A percentile compares a stretch with the other conserved stretches of the same genome.
Conservation (phyloP, 805 yeast genomes). For the Candida endomychidarum region DNA sequence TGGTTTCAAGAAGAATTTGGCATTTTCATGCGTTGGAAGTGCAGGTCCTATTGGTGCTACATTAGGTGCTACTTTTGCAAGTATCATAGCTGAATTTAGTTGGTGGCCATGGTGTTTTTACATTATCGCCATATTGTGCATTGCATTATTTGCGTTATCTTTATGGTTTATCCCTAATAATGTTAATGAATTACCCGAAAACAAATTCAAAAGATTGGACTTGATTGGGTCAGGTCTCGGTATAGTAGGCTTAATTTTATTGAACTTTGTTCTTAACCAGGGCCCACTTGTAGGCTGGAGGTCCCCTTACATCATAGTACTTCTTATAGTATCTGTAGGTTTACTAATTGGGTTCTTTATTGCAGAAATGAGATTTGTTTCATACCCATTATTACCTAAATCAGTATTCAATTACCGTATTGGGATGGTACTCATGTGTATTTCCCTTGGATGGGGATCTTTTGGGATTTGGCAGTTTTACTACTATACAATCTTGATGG, state of each 20-base stretch:
- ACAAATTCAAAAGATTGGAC: slow-evolving; percentile 20
- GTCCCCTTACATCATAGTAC: slow-evolving; percentile 53
- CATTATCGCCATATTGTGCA: slow-evolving; percentile 42
- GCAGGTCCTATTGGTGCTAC: slow-evolving; percentile 64
- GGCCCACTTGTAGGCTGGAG: slow-evolving; percentile 74
- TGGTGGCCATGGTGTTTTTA: slow-evolving; percentile 68
- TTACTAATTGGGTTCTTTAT: slow-evolving; percentile 42
- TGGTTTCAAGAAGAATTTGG: slow-evolving; percentile 52
- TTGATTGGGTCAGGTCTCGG: slow-evolving; percentile 46
- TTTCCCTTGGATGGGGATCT: slow-evolving; percentile 73
- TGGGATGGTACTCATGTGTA: slow-evolving; percentile 48
- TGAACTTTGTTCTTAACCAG: slow-evolving; percentile 74
- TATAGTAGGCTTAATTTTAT: slow-evolving; percentile 56
- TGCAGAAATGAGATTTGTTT: slow-evolving; percentile 46
- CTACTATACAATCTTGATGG: slow-evolving; percentile 51
- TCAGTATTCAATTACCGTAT: slow-evolving; percentile 46
- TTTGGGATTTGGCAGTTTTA: slow-evolving; percentile 76
- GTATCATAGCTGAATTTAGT: slow-evolving; percentile 43
- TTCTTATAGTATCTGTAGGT: slow-evolving; percentile 53
- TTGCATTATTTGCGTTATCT: slow-evolving; percentile 16
- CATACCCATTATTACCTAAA: slow-evolving; percentile 55
- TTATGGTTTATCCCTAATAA: slow-evolving; percentile 10
- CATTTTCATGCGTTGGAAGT: slow-evolving; percentile 58
- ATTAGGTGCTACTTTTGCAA: slow-evolving; percentile 53
- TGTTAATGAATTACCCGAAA: slow-evolving; percentile 8